Conservation (phyloP, 2,329 filamentous ascomycete species). For the Aureobasidium sp. region DNA sequence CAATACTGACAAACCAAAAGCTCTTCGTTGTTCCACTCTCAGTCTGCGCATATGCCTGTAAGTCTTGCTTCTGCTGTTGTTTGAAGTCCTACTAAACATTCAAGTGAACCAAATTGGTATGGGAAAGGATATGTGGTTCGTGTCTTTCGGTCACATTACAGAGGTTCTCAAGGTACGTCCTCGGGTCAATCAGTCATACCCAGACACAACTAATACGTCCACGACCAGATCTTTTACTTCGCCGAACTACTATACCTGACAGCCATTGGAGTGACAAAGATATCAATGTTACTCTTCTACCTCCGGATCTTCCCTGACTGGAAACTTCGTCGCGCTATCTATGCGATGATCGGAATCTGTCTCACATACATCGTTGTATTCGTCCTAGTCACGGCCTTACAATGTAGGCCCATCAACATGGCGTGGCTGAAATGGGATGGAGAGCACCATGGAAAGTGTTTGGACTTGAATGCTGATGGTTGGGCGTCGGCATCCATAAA, state of each 20-base stretch:
- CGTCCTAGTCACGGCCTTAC: slow-evolving; percentile 10
- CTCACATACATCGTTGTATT: slow-evolving; percentile 14
- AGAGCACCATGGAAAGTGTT: slow-evolving; percentile 7
- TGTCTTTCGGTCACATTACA: slow-evolving; percentile 19
- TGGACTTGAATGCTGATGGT: slow-evolving; percentile 11
- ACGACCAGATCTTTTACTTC: slow-evolving; percentile 11
- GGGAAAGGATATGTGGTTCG: slow-evolving; percentile 21
- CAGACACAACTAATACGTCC: background rate
- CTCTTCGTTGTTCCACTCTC: background rate
- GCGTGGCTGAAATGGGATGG: slow-evolving; percentile 13
- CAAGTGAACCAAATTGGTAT: slow-evolving; percentile 20
- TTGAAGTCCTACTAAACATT: slow-evolving; percentile 22
- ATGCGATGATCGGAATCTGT: slow-evolving; percentile 23
- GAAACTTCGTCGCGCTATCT: slow-evolving; percentile 25
- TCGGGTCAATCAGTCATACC: too few species aligned
- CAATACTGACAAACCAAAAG: background rate
- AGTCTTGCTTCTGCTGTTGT: slow-evolving; percentile 19
- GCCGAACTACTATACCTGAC: slow-evolving; percentile 25
- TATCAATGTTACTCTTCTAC: slow-evolving; percentile 29
- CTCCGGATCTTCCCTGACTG: slow-evolving; percentile 29
- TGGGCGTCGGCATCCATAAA: slow-evolving; percentile 16
- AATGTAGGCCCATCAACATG: slow-evolving; percentile 8
- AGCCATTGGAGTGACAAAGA: slow-evolving; percentile 28
- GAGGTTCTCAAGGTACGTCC: slow-evolving; percentile 12
- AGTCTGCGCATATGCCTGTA: slow-evolving; percentile 10